Evolutionary conservation across 768 basidiomycete species (phyloP).

Genomic region (Psilocybe azurescens): DNA sequence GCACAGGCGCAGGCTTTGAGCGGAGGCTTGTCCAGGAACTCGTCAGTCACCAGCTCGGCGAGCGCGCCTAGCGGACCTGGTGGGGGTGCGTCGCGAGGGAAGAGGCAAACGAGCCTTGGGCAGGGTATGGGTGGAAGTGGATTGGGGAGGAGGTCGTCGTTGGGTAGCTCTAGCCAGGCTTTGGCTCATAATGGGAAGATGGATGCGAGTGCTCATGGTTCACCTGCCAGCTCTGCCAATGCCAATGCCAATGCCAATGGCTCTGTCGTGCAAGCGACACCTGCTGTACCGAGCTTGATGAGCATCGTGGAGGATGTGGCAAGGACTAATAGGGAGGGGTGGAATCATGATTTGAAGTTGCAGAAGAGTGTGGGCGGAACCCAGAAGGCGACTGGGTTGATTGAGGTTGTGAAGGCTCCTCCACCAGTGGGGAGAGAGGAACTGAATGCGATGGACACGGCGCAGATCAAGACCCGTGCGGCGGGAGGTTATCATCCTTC

Average conservation of each 20-base stretch:
- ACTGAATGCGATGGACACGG: conserved; percentile 29
- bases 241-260: not conserved
- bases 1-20: conserved; percentile 16
- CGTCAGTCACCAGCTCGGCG: conserved; percentile 35
- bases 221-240: not conserved
- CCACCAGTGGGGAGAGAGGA: conserved; percentile 40
- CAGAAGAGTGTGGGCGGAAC: conserved; percentile 22
- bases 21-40: conserved; percentile 32
- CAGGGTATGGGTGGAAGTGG: conserved; percentile 22
- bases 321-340: conserved; percentile 32
- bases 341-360: conserved; percentile 17
- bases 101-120: conserved; percentile 22
- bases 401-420: conserved; percentile 55
- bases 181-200: not conserved
- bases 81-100: conserved; percentile 5
- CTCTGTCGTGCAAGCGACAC: conserved; percentile 13
- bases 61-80: conserved; percentile 29
- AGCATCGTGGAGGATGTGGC: conserved; percentile 71
- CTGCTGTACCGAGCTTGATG: conserved; percentile 52
- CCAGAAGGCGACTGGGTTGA: conserved; percentile 24
- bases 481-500: not conserved
- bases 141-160: conserved; percentile 18
- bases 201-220: not conserved
- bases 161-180: conserved; percentile 2
- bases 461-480: conserved; percentile 3